Base-by-base conservation (phyloP, 768 basidiomycete species). In the Boletus barrowsii region DNA sequence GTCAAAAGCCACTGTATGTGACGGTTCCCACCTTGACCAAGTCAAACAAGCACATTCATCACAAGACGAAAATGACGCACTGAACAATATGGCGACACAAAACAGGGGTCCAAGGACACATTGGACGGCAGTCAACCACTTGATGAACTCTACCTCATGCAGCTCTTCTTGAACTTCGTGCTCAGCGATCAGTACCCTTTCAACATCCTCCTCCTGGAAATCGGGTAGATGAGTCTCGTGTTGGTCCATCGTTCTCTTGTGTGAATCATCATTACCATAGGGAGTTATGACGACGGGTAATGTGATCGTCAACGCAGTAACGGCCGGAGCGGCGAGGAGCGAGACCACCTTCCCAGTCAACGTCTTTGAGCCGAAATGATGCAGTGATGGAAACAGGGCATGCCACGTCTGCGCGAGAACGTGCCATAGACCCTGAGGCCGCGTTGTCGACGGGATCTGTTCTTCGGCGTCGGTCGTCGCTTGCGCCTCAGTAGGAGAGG, bases 61-160 rank as follows among this genome's bases (percentile, higher is more conserved):
- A 40, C 44, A 6, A 37, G 33, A 35, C 14, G 36, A 29, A 52
- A 55, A 47, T 48, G 24, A 78, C 85, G 60, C 58, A 93, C 93
- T 80, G 64, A 94, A 88, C n/a, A 97, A 66, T 8, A 95, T 84
- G 5, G 71, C 72, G 14, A 81, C 79, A 56, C 83, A 87, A 66
- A 95, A 93, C 49, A 91, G 53, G 0, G 96, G 93, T 0, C 90
- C 94, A 3, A 91, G 67, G 5, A 84, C 73, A 69, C 90, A 96
- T 62, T 99, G 97, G 4, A 78, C 76, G 20, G 90, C 88, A 69
- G 86, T 91, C 37, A 98, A 72, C 85, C 88, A 93, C 70, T 93
- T 89, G 67, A 83, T 88, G 66, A 84, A 88, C 55, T 70, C 57
- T 47, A 85, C 69, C 43, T 85, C 83, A 52, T 87, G 84, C 61